A percentile compares a stretch with the other conserved stretches of the same genome.
Evolutionary conservation across 1,284 basidiomycete genomes (phyloP).

Genomic region (Irpex rosettiformis): DNA sequence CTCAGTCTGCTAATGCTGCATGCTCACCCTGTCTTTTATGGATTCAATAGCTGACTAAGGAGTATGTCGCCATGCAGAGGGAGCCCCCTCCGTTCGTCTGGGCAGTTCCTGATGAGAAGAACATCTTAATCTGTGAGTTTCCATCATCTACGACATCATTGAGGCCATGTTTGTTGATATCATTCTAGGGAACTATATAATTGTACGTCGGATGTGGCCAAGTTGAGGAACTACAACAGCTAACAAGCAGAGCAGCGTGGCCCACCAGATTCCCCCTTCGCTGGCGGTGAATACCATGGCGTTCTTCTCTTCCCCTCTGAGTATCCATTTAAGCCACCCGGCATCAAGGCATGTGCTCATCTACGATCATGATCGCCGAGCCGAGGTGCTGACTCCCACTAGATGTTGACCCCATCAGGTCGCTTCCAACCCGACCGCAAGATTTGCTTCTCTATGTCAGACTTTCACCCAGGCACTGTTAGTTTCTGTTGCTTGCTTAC

Average conservation of each 20-base stretch:
- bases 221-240: slow-evolving; percentile 16
- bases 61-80: slow-evolving; percentile 90
- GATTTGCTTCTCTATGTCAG: slow-evolving; percentile 96
- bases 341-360: slow-evolving; percentile 73
- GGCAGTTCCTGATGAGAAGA: slow-evolving; percentile 94
- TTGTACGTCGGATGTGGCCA: slow-evolving; percentile 50
- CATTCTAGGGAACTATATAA: slow-evolving; percentile 82
- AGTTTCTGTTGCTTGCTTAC: slow-evolving; percentile 30
- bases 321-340: slow-evolving; percentile 93
- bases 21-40: slow-evolving; percentile 15
- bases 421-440: slow-evolving; percentile 92
- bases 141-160: slow-evolving; percentile 1
- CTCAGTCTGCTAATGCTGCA: slow-evolving; percentile 2
- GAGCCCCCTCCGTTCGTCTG: slow-evolving; percentile 93
- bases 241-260: slow-evolving; percentile 58
- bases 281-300: slow-evolving; percentile 94
- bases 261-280: slow-evolving; percentile 88
- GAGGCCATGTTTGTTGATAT: slow-evolving; percentile 7
- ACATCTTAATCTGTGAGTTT: slow-evolving; percentile 81
- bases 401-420: slow-evolving; percentile 94
- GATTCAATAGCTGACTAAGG: slow-evolving; percentile 68
- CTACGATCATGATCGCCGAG: neutral
- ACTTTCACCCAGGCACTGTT: slow-evolving; percentile 88
- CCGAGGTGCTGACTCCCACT: slow-evolving; percentile 11
- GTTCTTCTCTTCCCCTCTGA: slow-evolving; percentile 86